Conservation (phyloP, 306 rosid species). For the Medicago lupulina region DNA sequence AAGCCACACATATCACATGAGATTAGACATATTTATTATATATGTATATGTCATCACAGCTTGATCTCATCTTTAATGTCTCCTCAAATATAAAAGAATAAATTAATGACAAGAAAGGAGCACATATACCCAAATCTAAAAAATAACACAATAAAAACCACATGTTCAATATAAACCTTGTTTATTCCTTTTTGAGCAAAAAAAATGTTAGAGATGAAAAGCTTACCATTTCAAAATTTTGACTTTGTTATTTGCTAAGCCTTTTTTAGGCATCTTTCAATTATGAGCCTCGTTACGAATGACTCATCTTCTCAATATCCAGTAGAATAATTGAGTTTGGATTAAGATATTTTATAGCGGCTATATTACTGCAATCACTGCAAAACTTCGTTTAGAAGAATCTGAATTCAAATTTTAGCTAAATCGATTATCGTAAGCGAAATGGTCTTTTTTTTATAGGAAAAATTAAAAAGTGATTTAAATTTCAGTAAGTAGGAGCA, state of each 20-base stretch:
- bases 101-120: not conserved
- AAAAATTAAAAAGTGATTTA: no score
- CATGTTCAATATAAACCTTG: not conserved
- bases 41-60: not conserved
- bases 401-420: no score
- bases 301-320: no score
- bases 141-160: not conserved
- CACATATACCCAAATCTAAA: not conserved
- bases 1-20: conserved; percentile 1
- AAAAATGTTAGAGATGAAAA: not conserved
- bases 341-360: no score
- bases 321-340: no score
- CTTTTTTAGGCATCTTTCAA: no score
- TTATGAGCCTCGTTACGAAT: no score
- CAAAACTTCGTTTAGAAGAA: no score
- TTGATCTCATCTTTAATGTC: conserved; percentile 35
- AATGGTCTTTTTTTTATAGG: no score
- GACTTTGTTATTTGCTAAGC: not conserved
- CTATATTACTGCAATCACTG: no score
- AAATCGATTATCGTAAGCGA: no score
- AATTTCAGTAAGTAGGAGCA: not conserved
- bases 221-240: not conserved
- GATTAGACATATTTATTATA: not conserved
- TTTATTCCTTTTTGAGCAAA: not conserved
- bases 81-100: conserved; percentile 18